phyloP scores from a whole-genome alignment of 164 flowering plant genomes.

The Stephania japonica region DNA sequence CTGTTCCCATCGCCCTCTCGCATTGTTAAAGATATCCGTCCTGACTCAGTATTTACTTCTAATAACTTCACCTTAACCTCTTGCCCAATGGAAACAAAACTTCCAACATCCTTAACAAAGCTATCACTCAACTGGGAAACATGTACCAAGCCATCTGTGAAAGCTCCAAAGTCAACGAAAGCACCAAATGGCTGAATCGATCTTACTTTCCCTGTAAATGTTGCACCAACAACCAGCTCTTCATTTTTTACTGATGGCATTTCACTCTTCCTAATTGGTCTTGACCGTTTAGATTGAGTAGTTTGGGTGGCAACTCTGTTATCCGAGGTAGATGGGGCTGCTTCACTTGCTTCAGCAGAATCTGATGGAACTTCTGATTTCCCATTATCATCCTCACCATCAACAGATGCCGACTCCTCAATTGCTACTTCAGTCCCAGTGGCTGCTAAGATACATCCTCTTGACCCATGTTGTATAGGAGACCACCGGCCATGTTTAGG shows the following conservation, averaged over 20 bases:
- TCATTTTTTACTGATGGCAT: slow-evolving; percentile 91
- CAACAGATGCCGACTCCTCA: slow-evolving; percentile 51
- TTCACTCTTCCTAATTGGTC: slow-evolving; percentile 65
- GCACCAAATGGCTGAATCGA: slow-evolving; percentile 97
- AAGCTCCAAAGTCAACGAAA: slow-evolving; percentile 96
- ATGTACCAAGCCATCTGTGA: slow-evolving; percentile 92
- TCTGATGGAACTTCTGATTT: slow-evolving; percentile 27
- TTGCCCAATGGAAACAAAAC: slow-evolving; percentile 81
- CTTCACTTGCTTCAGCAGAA: slow-evolving; percentile 35
- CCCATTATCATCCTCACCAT: slow-evolving; percentile 30
- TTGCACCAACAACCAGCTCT: slow-evolving; percentile 78
- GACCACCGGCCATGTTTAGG: slow-evolving; percentile 28
- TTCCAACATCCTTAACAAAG: slow-evolving; percentile 80
- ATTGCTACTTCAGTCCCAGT: slow-evolving; percentile 65
- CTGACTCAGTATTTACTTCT: slow-evolving; percentile 65
- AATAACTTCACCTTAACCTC: slow-evolving; percentile 84
- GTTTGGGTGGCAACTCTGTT: slow-evolving; percentile 25
- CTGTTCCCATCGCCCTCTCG: slow-evolving; percentile 52
- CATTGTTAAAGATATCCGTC: slow-evolving; percentile 83
- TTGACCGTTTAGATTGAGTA: slow-evolving; percentile 42
- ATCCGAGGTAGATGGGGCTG: slow-evolving; percentile 30
- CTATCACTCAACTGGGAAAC: slow-evolving; percentile 77
- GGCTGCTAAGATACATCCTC: slow-evolving; percentile 37
- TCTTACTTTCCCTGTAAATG: slow-evolving; percentile 84
- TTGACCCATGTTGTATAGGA: slow-evolving; percentile 21